These are phyloP conservation scores for Tetrahymena thermophila DNA, from an alignment of 73 alveolate species.

Conservation along the genomic window DNA sequence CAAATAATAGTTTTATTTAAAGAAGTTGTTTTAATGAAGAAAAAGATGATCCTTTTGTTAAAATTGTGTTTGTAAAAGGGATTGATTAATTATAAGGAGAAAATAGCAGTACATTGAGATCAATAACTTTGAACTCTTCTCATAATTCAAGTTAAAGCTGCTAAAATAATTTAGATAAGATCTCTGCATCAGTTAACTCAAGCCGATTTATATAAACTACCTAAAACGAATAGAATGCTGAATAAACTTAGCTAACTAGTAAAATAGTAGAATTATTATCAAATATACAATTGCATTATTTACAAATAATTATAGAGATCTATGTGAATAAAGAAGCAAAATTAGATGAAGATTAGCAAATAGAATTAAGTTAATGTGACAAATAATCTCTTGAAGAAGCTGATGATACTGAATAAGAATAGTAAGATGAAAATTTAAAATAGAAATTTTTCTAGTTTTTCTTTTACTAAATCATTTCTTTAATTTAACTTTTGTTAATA, in stretches of 20 bases:
- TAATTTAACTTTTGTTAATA: too few species aligned
- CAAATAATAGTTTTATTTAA: background rate
- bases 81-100: background rate
- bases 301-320: background rate
- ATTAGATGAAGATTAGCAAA: background rate
- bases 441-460: too few species aligned
- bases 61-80: background rate
- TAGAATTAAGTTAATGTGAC: background rate
- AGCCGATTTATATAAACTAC: background rate
- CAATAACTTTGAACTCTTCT: background rate
- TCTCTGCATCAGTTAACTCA: background rate
- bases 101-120: background rate
- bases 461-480: too few species aligned
- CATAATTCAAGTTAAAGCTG: background rate
- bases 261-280: background rate
- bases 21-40: background rate
- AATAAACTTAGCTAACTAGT: background rate
- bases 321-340: background rate
- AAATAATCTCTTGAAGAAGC: background rate
- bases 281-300: too few species aligned
- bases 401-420: background rate
- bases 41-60: background rate
- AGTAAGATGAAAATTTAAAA: background rate
- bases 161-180: background rate
- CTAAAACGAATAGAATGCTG: background rate